Evolutionary conservation across 179 eudicot species (phyloP), one percentile per base, ranked within the genome.

Genomic region (Gypsophila paniculata): DNA sequence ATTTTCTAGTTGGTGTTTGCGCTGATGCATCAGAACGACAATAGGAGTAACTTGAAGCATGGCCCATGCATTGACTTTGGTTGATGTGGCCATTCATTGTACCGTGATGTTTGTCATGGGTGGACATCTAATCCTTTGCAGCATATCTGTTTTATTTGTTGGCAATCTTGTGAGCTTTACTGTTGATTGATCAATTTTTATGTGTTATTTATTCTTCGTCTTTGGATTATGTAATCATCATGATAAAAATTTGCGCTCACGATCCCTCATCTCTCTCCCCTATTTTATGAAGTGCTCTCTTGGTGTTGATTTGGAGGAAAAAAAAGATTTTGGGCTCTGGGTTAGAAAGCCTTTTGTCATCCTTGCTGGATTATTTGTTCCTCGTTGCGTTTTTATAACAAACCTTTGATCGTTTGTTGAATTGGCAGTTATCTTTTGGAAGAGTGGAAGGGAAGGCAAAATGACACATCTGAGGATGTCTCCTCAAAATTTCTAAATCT

Each of bases 361-460:
- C 39, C 46, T 58, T 60, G 36, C 26, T 54, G 71, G 25, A 19
- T 39, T 17, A 42, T 63, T 23, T 2, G 4, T 64, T 44, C 21
- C 39, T 8, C 36, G 11, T 46, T 64, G 7, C 70, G 10, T 71
- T 39, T 74, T 22, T 74, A 38, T 79, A 71, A 29, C 36, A 25
- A 70, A 44, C 36, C 18, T 61, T 67, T 34, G 68, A 18, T 32
- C 49, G 13, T 72, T 51, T 72, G 39, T 75, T 67, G 54, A 57
- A 71, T 65, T 69, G 71, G 38, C 90, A 95, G 99, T 79, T 95
- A 95, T 67, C 76, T 95, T 61, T 87, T 85, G 81, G 99, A 95
- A 84, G 99, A 95, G 79, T 95, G 99, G 99, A 95, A 84, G 78
- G 98, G 87, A 79, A 88, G 86, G 84, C 85, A 85, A 38, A 87